Base-by-base conservation (phyloP, 148 eudicot genomes). In the Mesembryanthemum crystallinum region DNA sequence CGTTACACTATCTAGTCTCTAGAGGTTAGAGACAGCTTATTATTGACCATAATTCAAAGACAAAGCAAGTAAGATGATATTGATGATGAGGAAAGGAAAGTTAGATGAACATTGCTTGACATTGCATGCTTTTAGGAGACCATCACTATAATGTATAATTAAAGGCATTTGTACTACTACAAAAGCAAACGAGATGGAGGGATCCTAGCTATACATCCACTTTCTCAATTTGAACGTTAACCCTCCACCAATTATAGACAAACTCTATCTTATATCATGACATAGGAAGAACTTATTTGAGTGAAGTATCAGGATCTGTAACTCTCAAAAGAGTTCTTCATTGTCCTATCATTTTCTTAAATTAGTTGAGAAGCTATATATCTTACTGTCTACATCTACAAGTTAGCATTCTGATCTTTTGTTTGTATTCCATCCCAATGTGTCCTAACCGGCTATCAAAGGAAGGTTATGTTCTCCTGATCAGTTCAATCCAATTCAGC, bases 181-280 rank as follows among this genome's bases (percentile, higher is more conserved):
- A n/a, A n/a, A n/a, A n/a, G n/a, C 39, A 35, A 35, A 35, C 39
- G 6, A n/a, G n/a, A 35, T 35, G 3, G 39, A 68, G 49, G 63
- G 74, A 60, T 42, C 67, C 49, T 27, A 68, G 45, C 59, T 65
- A 30, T 58, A 42, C 25, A 76, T 69, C 79, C 74, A 76, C 79
- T 47, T 69, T 69, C 79, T 60, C 79, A 73, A 66, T 23, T 69
- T 77, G 64, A 55, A 71, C n/a, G n/a, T n/a, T n/a, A n/a, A n/a
- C n/a, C 74, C 68, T n/a, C 79, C 74, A 77, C 79, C 74, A 59
- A 60, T 69, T 60, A 68, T 35, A 61, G 69, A 73, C 73, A 76
- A n/a, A 69, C 60, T 17, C 60, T 60, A n/a, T 29, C 79, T 69
- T 67, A 69, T 29, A 59, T n/a, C n/a, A n/a, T n/a, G n/a, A n/a